Evolutionary conservation across 2,329 filamentous ascomycete species (phyloP).

Genomic region (Penicillium sp.): DNA sequence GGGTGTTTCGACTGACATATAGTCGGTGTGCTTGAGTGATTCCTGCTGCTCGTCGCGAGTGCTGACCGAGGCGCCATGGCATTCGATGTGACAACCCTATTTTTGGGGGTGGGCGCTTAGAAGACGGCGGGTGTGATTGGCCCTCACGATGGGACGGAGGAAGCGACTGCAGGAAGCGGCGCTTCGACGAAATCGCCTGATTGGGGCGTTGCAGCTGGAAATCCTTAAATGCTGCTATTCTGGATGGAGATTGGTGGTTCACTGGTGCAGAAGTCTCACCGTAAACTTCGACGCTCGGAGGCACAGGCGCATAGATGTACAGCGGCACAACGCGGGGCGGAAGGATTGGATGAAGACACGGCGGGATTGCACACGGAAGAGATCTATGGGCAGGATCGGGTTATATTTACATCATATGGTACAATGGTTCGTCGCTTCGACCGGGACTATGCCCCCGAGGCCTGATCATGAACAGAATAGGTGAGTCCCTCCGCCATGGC

Average conservation of each 20-base stretch:
- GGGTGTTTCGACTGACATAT: constrained; percentile 24
- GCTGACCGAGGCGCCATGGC: constrained; percentile 1
- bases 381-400: constrained; percentile 16
- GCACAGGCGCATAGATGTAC: constrained; percentile 8
- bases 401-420: constrained; percentile 28
- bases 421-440: constrained; percentile 16
- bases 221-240: neutral
- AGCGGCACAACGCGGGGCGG: constrained; percentile 3
- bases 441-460: constrained; percentile 18
- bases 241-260: constrained; percentile 12
- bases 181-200: constrained; percentile 15
- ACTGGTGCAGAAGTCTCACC: constrained; percentile 16
- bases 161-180: constrained; percentile 21
- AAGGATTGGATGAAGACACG: constrained; percentile 1
- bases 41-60: constrained; percentile 3
- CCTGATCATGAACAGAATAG: constrained; percentile 33
- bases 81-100: constrained; percentile 23
- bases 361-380: constrained; percentile 2
- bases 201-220: constrained; percentile 10
- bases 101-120: constrained; percentile 33
- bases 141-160: constrained; percentile 13
- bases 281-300: constrained; percentile 10
- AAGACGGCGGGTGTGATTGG: constrained; percentile 23
- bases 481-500: constrained; percentile 61
- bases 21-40: constrained; percentile 10